Evolutionary conservation across 768 basidiomycete species (phyloP).

Genomic region (Macrolepiota albuminosa): DNA sequence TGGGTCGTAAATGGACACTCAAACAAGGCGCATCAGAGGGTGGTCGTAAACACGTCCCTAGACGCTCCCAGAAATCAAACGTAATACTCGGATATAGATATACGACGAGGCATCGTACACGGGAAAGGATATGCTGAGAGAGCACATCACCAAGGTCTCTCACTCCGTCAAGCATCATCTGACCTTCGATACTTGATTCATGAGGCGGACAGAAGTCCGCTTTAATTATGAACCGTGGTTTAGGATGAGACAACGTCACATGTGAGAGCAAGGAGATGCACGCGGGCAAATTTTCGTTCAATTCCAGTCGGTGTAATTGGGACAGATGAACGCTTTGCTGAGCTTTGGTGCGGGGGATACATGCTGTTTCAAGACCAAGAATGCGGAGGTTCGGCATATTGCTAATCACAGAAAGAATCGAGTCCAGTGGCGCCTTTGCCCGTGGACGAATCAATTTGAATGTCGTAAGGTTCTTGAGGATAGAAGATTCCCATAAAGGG

Average conservation of each 20-base stretch:
- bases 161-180: neutral
- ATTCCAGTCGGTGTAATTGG: neutral
- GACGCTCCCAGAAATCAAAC: neutral
- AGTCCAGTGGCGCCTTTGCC: neutral
- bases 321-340: neutral
- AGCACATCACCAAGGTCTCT: neutral
- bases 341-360: neutral
- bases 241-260: neutral
- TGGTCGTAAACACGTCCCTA: neutral
- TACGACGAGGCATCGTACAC: neutral
- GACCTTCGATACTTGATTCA: neutral
- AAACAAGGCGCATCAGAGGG: neutral
- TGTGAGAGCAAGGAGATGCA: neutral
- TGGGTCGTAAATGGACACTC: neutral
- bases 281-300: neutral
- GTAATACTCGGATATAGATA: neutral
- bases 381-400: too few species aligned
- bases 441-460: neutral
- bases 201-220: neutral
- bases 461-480: neutral
- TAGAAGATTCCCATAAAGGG: neutral
- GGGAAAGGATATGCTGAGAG: neutral
- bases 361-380: neutral
- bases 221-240: neutral
- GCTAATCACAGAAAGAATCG: too few species aligned